Percentiles rank a stretch among this genome's conserved stretches.
Conservation (phyloP, 164 flowering plant genomes). For the Tinospora cordifolia region DNA sequence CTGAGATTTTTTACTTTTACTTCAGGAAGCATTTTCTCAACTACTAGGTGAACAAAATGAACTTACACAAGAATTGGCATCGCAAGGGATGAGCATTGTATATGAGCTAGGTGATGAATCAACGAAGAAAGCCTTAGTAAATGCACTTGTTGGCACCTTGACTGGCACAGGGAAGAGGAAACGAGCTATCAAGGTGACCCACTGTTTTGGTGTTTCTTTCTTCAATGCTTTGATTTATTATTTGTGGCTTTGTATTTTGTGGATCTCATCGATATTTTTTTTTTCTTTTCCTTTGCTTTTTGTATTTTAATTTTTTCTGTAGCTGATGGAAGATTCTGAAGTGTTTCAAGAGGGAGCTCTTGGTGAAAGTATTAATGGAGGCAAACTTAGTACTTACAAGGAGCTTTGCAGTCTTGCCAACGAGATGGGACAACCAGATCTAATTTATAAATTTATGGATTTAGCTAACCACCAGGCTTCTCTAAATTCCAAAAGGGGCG, state of each 20-base stretch:
- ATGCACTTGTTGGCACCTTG: constrained; percentile 82
- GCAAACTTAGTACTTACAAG: constrained; percentile 91
- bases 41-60: constrained; percentile 93
- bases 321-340: constrained; percentile 92
- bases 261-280: constrained; percentile 12
- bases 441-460: constrained; percentile 96
- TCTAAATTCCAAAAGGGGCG: constrained; percentile 93
- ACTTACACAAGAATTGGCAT: constrained; percentile 94
- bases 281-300: too few relatives aligned
- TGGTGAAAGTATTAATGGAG: constrained; percentile 85
- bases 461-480: constrained; percentile 93
- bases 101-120: constrained; percentile 91
- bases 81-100: constrained; percentile 97
- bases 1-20: constrained; percentile 9
- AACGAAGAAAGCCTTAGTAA: constrained; percentile 78
- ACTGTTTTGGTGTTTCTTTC: constrained; percentile 1
- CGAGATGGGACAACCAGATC: constrained; percentile 99
- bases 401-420: constrained; percentile 92
- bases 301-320: constrained; percentile 15
- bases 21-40: constrained; percentile 95
- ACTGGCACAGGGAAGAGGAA: constrained; percentile 96
- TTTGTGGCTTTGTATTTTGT: background rate
- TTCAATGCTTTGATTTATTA: background rate
- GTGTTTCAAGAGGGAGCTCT: constrained; percentile 88
- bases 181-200: constrained; percentile 83